phyloP scores from a whole-genome alignment of 805 yeast genomes.

The Cephaloascus albidus region DNA sequence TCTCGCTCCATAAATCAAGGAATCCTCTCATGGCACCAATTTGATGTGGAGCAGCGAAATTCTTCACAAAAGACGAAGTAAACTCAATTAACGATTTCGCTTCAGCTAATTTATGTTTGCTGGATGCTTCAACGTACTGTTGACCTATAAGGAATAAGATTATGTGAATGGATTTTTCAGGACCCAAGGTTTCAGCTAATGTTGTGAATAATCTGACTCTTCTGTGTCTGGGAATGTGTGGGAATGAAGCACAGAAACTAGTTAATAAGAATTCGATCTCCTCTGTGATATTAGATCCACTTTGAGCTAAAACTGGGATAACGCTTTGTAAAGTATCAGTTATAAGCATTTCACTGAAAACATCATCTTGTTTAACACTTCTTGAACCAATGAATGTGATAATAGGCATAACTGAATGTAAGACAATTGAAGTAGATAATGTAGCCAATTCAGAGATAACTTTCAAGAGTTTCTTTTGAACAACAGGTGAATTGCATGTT shows the following conservation, averaged over 20 bases:
- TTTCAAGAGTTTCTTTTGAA: constrained; percentile 78
- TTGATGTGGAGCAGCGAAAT: constrained; percentile 62
- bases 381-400: constrained; percentile 99
- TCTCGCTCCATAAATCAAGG: constrained; percentile 39
- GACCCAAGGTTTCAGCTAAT: constrained; percentile 66
- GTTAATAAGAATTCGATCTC: constrained; percentile 80
- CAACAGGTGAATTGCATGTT: constrained; percentile 85
- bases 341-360: constrained; percentile 84
- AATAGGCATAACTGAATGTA: constrained; percentile 98
- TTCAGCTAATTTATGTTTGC: constrained; percentile 55
- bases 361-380: constrained; percentile 94
- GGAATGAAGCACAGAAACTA: constrained; percentile 89
- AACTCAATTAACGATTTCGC: constrained; percentile 65
- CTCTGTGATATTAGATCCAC: constrained; percentile 36
- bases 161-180: constrained; percentile 55
- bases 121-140: constrained; percentile 51
- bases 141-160: constrained; percentile 74
- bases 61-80: constrained; percentile 55
- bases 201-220: constrained; percentile 79
- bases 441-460: constrained; percentile 85
- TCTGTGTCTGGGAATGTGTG: constrained; percentile 94
- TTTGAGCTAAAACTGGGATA: constrained; percentile 67
- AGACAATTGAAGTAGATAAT: constrained; percentile 80
- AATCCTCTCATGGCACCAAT: constrained; percentile 43
- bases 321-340: constrained; percentile 86